A percentile compares a stretch with the other conserved stretches of the same genome.
Conservation (phyloP, 345 rosid species). For the Populus alba region DNA sequence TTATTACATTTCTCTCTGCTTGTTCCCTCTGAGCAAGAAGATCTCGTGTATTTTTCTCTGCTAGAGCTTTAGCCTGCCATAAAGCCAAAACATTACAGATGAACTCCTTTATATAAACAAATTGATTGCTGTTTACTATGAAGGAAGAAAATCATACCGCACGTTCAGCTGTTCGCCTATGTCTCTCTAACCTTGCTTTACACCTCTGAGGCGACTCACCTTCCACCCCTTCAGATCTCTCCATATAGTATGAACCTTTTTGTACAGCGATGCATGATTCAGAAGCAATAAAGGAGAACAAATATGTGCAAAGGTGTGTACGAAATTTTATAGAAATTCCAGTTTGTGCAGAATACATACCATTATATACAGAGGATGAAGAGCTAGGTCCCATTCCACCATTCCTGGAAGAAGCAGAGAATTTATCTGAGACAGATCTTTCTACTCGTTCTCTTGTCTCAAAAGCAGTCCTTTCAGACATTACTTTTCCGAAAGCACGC, state of each 20-base stretch:
- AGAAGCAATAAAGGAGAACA: constrained; percentile 4
- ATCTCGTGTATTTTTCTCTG: constrained; percentile 93
- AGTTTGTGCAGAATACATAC: constrained; percentile 29
- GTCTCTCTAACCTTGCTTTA: constrained; percentile 89
- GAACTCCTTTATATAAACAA: constrained; percentile 1
- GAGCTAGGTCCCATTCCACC: constrained; percentile 43
- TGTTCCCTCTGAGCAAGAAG: constrained; percentile 85
- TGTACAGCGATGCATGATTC: constrained; percentile 8
- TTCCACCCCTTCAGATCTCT: constrained; percentile 54
- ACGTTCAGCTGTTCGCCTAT: constrained; percentile 87
- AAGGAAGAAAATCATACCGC: constrained; percentile 46
- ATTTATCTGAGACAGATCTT: constrained; percentile 62
- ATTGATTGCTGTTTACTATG: not conserved
- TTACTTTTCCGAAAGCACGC: constrained; percentile 62
- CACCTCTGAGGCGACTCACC: constrained; percentile 93
- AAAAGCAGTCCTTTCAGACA: constrained; percentile 64
- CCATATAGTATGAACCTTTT: constrained; percentile 30
- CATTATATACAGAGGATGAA: constrained; percentile 49
- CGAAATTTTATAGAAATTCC: not conserved
- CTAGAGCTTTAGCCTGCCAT: constrained; percentile 91
- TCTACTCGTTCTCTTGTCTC: constrained; percentile 68
- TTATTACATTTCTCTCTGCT: constrained; percentile 73
- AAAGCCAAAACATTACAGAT: constrained; percentile 13
- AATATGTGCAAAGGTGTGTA: not conserved
- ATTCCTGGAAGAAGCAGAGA: constrained; percentile 50